Base-by-base conservation (phyloP, 495 filamentous ascomycete genomes). In the Rhypophila decipiens region DNA sequence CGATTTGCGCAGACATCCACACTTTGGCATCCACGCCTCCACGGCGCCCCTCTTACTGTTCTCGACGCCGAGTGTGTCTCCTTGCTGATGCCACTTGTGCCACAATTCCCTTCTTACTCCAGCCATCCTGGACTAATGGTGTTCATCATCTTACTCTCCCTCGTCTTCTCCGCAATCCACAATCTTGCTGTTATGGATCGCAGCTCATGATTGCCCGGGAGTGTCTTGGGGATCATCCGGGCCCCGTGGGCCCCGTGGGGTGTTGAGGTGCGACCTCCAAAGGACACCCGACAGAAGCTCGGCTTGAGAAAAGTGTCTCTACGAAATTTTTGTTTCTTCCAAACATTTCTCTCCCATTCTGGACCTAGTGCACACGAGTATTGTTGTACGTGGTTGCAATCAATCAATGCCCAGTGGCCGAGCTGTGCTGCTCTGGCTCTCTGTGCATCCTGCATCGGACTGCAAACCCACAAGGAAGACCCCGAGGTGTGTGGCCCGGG, bases 181-280 rank as follows among this genome's bases (percentile, higher is more conserved):
- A n/a, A n/a, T n/a, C n/a, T n/a, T n/a, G n/a, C n/a, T n/a, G n/a
- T n/a, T n/a, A n/a, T n/a, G n/a, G n/a, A n/a, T 31, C 27, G 27
- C 27, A 31, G 27, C 27, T n/a, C 7, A 31, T 31, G 27, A 13
- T 13, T 42, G 27, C 38, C 54, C 46, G 55, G 52, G 49, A 39
- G 50, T 44, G 43, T 37, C 39, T 57, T 57, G 55, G 55, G 55
- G 55, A 57, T 57, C 41, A 42, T 57, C 55, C 55, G 55, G 46
- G 29, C 27, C 44, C 46, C 22, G 22, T n/a, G 55, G 46, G 29
- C 27, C 44, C 46, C 22, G 22, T n/a, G 20, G n/a, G 35, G 23
- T 23, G 38, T 31, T 21, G 12, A 41, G 7, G 27, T 7, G n/a
- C n/a, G n/a, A n/a, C n/a, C n/a, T n/a, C n/a, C n/a, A n/a, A n/a